Percentiles rank a stretch among this genome's conserved stretches.
Evolutionary conservation across 495 filamentous ascomycete genomes (phyloP).

Genomic region (Aspergillus leporis): DNA sequence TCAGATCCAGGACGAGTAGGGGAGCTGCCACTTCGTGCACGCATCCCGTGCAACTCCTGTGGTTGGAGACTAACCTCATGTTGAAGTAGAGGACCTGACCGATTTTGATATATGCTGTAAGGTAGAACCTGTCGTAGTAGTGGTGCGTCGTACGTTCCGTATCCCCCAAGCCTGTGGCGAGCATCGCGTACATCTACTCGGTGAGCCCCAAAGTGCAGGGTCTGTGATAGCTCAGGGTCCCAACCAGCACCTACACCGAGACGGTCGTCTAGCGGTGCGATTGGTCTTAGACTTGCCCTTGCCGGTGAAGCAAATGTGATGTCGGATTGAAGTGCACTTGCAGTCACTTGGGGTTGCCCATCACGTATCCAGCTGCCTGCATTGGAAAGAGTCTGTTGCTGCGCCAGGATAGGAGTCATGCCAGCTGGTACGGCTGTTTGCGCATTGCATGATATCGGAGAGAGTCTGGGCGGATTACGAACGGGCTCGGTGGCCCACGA

Average conservation of each 20-base stretch:
- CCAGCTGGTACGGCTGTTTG: constrained; percentile 4
- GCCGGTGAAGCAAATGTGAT: constrained; percentile 17
- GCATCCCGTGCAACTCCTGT: constrained; percentile 22
- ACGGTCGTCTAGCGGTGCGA: constrained; percentile 27
- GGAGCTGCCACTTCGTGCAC: constrained; percentile 56
- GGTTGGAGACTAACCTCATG: constrained; percentile 22
- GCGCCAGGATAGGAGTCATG: constrained; percentile 11
- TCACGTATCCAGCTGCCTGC: constrained; percentile 28
- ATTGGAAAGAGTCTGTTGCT: constrained; percentile 25
- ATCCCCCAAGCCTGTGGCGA: constrained; percentile 25
- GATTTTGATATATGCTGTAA: constrained; percentile 34
- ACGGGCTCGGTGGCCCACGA: constrained; percentile 45
- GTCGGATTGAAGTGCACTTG: constrained; percentile 28
- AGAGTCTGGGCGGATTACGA: constrained; percentile 30
- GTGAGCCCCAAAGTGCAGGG: constrained; percentile 30
- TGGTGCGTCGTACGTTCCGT: constrained; percentile 17
- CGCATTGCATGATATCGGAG: constrained; percentile 20
- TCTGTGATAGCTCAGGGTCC: constrained; percentile 20
- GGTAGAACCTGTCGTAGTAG: constrained; percentile 14
- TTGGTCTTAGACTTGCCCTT: constrained; percentile 9
- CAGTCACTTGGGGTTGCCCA: not conserved
- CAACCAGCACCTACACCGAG: constrained; percentile 21
- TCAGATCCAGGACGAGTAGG: constrained; percentile 36
- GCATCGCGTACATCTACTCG: constrained; percentile 37
- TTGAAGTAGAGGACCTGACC: constrained; percentile 35